Base-by-base conservation (phyloP, 2,329 filamentous ascomycete species). In the Exophiala calicioides region DNA sequence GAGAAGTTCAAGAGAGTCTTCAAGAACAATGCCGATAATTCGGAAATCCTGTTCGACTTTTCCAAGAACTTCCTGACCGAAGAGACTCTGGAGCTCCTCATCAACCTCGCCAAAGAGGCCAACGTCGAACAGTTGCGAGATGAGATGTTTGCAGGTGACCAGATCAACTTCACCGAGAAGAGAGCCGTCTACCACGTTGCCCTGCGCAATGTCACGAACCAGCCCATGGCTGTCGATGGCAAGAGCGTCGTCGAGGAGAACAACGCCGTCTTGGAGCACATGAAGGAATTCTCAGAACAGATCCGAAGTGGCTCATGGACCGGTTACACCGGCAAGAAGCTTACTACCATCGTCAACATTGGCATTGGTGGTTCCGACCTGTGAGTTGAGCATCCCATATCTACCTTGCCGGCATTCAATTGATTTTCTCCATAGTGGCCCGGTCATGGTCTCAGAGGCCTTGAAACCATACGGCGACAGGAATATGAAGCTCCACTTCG, bases 121-220 rank as follows among this genome's bases (percentile, higher is more conserved):
- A 85, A 85, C 59, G 72, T 98, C 29, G 90, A 95, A 77, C 81
- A 94, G 77, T 88, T 96, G 68, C 86, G 93, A 57, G 91, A 98
- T 81, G 84, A 85, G 65, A 95, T 98, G 90, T 98, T 98, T 73
- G 84, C 83, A 48, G 93, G 93, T 61, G 88, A 97, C 66, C 91
- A 94, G 80, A 97, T 98, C 79, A 98, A 98, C 81, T 96, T 96
- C 75, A 98, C 93, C 51, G 93, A 98, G 78, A 78, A 91, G 67
- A 85, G 93, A 57, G 93, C 93, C 58, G 93, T 98, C 58, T 95
- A 95, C 77, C 93, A 98, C 74, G 81, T 88, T 60, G 93, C 93
- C 37, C 80, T 98, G 65, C 86, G 93, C 68, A 98, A 98, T 69
- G 84, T 90, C 56, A 79, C 82, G 68, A 90, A 88, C 67, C 82